A percentile compares a stretch with the other conserved stretches of the same genome.
Evolutionary conservation across 1,284 basidiomycete genomes (phyloP).

Genomic region (Leccinum solheimii): DNA sequence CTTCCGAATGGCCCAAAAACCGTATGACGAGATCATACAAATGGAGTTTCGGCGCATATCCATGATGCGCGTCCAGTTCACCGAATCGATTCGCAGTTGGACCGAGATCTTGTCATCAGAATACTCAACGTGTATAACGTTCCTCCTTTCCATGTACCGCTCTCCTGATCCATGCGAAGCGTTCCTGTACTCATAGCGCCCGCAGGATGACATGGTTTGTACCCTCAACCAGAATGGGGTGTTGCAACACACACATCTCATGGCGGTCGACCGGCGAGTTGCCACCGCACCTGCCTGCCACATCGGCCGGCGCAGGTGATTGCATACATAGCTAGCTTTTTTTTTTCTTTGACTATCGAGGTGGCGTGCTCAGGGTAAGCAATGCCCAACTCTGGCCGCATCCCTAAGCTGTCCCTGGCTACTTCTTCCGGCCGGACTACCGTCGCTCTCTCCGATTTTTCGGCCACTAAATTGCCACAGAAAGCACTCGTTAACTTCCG

Average conservation of each 20-base stretch:
- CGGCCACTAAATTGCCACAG: conserved; percentile 7
- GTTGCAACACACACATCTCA: conserved; percentile 13
- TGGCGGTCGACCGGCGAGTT: conserved; percentile 23
- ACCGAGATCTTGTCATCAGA: conserved; percentile 22
- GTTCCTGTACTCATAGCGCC: conserved; percentile 25
- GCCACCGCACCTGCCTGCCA: conserved; percentile 27
- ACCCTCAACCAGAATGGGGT: conserved; percentile 20
- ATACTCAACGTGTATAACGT: conserved; percentile 30
- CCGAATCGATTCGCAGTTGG: conserved; percentile 27
- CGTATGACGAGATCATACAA: conserved; percentile 26
- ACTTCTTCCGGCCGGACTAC: conserved; percentile 18
- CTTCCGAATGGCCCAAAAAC: conserved; percentile 19
- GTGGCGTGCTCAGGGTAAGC: conserved; percentile 27
- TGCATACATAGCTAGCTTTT: conserved; percentile 5
- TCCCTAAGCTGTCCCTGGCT: conserved; percentile 17
- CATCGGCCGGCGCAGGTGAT: conserved; percentile 2
- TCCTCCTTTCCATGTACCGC: conserved; percentile 20
- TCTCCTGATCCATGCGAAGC: conserved; percentile 29
- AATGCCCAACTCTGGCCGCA: conserved; percentile 2
- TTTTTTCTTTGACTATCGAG: conserved; percentile 19
- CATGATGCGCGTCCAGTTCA: conserved; percentile 22
- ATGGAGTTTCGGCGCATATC: conserved; percentile 30
- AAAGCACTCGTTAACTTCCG: conserved; percentile 6
- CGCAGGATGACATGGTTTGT: conserved; percentile 25
- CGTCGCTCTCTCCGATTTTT: conserved; percentile 5